Base-by-base conservation (phyloP, 2,329 filamentous ascomycete genomes). In the Monosporascus sp. region DNA sequence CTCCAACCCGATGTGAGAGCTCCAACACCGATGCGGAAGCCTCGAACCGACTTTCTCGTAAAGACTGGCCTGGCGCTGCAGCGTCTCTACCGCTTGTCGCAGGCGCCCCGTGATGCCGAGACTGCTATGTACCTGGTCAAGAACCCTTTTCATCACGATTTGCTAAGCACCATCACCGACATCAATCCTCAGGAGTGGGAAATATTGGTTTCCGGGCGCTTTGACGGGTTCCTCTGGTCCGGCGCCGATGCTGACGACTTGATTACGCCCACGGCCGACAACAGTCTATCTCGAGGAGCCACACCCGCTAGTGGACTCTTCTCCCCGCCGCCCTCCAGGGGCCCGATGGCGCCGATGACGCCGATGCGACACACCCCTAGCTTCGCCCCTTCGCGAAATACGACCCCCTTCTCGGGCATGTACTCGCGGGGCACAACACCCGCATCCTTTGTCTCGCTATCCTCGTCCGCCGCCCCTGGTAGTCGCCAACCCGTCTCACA, bases 121-220 rank as follows among this genome's bases (percentile, higher is more conserved):
- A 85, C 86, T 6, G 89, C 89, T 14, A 85, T 94, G 60, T 97
- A 90, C 66, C 82, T 97, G 47, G 81, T 97, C 57, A 90, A 88
- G 68, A 88, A 97, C 67, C 85, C 86, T 0, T 77, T 82, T 14
- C 83, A 94, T 48, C 93, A 97, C 68, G 88, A 94, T 64, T 84
- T 96, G 34, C 82, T 97, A 3, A 85, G 90, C 41, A 96, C 93
- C 0, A 79, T 97, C 48, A 86, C 89, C 37, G 90, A 92, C 50
- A 94, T 97, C 61, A 94, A 88, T 65, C 82, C 85, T 47, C 88
- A 89, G n/a, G 93, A 97, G 70, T 97, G 93, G 93, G 93, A 97
- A 57, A 96, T 97, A 51, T 78, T 97, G 14, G 90, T 88, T 5
- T 97, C 93, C 0, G 93, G 93, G 27, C 88, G 93, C 27, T 97